phyloP scores from a whole-genome alignment of 1,139 yeast species.

The Suhomyces maxii region DNA sequence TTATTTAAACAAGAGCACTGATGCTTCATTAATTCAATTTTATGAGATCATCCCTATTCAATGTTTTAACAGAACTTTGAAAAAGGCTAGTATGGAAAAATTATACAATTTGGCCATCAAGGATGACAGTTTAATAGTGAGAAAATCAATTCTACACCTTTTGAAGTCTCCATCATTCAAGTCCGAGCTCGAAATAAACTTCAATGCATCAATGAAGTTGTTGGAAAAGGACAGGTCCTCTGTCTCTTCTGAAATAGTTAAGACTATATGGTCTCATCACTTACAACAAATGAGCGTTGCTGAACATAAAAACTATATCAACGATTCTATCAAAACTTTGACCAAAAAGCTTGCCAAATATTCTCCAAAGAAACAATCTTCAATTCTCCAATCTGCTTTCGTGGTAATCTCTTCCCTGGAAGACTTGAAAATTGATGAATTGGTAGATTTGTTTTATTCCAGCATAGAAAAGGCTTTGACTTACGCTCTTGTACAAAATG shows the following conservation, averaged over 20 bases:
- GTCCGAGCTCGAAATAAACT: slow-evolving; percentile 49
- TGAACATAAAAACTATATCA: slow-evolving; percentile 17
- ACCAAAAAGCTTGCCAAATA: slow-evolving; percentile 3
- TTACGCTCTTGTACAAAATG: neutral
- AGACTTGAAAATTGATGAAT: neutral
- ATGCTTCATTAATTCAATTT: slow-evolving; percentile 7
- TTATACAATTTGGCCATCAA: slow-evolving; percentile 20
- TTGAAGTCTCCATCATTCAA: slow-evolving; percentile 51
- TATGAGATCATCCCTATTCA: slow-evolving; percentile 46
- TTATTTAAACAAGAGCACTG: slow-evolving; percentile 10
- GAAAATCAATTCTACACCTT: slow-evolving; percentile 33
- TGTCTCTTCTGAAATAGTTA: slow-evolving; percentile 20
- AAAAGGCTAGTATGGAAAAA: slow-evolving; percentile 38
- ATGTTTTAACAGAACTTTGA: slow-evolving; percentile 45
- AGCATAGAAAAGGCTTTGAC: neutral
- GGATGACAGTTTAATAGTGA: slow-evolving; percentile 11
- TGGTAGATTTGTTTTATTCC: slow-evolving; percentile 1
- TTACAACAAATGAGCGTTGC: slow-evolving; percentile 24
- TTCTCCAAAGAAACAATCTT: neutral
- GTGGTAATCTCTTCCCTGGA: slow-evolving; percentile 12
- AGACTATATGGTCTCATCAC: slow-evolving; percentile 32
- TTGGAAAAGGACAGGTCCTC: slow-evolving; percentile 18
- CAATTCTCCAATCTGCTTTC: slow-evolving; percentile 11
- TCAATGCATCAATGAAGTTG: slow-evolving; percentile 23
- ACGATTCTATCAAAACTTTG: slow-evolving; percentile 14